A percentile compares a stretch with the other conserved stretches of the same genome.
Evolutionary conservation across 2,329 filamentous ascomycete species (phyloP).

Genomic region (Penicillium capsulatum): DNA sequence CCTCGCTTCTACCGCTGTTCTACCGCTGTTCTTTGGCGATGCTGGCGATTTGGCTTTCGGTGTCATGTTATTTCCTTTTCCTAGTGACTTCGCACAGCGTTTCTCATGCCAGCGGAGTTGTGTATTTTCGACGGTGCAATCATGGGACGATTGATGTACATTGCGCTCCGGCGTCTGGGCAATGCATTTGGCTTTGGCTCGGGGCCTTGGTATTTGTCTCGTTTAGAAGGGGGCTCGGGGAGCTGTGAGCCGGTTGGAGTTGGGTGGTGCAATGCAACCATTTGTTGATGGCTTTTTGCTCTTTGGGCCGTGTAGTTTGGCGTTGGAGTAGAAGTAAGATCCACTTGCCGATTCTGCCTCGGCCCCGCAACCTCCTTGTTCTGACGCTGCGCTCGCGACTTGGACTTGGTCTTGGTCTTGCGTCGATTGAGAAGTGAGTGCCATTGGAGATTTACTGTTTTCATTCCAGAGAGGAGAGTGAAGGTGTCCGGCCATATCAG

Average conservation of each 20-base stretch:
- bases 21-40: slow-evolving; percentile 16
- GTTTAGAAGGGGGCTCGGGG: slow-evolving; percentile 7
- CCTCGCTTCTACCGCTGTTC: slow-evolving; percentile 5
- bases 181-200: slow-evolving; percentile 22
- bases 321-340: too few species aligned
- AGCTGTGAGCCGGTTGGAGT: slow-evolving; percentile 8
- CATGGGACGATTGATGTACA: slow-evolving; percentile 21
- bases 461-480: too few species aligned
- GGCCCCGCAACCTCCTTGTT: too few species aligned
- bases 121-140: slow-evolving; percentile 9
- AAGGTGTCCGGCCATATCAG: too few species aligned
- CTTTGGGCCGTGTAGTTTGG: too few species aligned
- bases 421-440: too few species aligned
- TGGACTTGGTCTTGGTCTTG: too few species aligned
- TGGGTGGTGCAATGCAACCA: not conserved
- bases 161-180: slow-evolving; percentile 24
- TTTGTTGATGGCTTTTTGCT: too few species aligned
- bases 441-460: too few species aligned
- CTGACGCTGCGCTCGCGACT: too few species aligned
- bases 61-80: slow-evolving; percentile 9
- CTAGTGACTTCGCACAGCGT: slow-evolving; percentile 7
- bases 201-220: slow-evolving; percentile 7
- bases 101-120: slow-evolving; percentile 10
- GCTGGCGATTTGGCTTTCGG: slow-evolving; percentile 9
- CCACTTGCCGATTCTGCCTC: too few species aligned